Evolutionary conservation across 1,284 basidiomycete genomes (phyloP).

Genomic region (Cerioporus squamosus): DNA sequence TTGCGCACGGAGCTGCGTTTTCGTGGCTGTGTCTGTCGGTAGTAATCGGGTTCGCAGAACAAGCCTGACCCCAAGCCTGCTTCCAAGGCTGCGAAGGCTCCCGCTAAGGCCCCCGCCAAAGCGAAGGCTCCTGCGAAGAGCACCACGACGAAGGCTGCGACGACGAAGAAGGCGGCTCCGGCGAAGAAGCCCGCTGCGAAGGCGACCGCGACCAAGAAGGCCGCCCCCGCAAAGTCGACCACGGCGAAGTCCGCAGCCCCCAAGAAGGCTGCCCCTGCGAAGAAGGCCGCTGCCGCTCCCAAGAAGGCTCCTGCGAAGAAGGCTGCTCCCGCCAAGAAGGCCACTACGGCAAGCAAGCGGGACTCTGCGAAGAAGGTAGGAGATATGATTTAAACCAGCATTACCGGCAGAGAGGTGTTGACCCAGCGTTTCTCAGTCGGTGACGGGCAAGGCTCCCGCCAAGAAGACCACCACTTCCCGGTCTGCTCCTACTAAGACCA

Average conservation of each 20-base stretch:
- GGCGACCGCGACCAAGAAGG: slow-evolving; percentile 21
- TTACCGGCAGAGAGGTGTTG: background rate
- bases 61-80: slow-evolving; percentile 50
- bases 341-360: slow-evolving; percentile 48
- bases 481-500: slow-evolving; percentile 35
- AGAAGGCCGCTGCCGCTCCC: slow-evolving; percentile 30
- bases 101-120: slow-evolving; percentile 16
- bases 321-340: slow-evolving; percentile 51
- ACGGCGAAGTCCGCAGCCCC: slow-evolving; percentile 23
- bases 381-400: background rate
- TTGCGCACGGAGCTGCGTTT: background rate
- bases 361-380: slow-evolving; percentile 59
- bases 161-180: slow-evolving; percentile 26
- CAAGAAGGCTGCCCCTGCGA: slow-evolving; percentile 29
- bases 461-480: slow-evolving; percentile 37
- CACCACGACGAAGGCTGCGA: slow-evolving; percentile 29
- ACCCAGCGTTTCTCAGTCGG: slow-evolving; percentile 41
- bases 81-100: slow-evolving; percentile 22
- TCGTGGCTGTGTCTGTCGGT: slow-evolving; percentile 16
- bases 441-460: slow-evolving; percentile 48
- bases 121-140: slow-evolving; percentile 15
- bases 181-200: slow-evolving; percentile 35
- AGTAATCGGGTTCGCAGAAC: slow-evolving; percentile 46
- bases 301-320: slow-evolving; percentile 49
- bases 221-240: slow-evolving; percentile 25